Conservation (phyloP, 2,329 filamentous ascomycete genomes). For the Monilinia aucupariae region DNA sequence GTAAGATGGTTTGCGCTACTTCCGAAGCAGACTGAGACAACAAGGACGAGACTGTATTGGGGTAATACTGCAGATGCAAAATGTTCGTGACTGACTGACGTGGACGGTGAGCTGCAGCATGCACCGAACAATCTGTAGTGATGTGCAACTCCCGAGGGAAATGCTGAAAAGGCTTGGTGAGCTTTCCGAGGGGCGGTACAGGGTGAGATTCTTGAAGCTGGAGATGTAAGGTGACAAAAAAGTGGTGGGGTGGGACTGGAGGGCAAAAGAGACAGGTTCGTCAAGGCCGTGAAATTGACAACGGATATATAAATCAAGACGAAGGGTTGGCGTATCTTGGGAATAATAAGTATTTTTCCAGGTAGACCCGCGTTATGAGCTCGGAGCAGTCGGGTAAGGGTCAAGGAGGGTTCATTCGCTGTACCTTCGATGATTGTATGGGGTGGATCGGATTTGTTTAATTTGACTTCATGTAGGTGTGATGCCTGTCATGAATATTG, state of each 20-base stretch:
- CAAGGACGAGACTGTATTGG: slow-evolving; percentile 27
- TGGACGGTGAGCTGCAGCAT: slow-evolving; percentile 28
- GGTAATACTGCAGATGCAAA: slow-evolving; percentile 33
- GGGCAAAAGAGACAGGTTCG: slow-evolving; percentile 2
- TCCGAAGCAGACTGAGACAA: slow-evolving; percentile 25
- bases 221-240: slow-evolving; percentile 2
- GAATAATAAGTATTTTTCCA: slow-evolving; percentile 7
- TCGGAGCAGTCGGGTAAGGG: slow-evolving; percentile 10
- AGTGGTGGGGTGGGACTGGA: slow-evolving; percentile 10
- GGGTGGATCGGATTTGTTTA: slow-evolving; percentile 9
- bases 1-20: slow-evolving; percentile 21
- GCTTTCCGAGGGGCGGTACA: slow-evolving; percentile 11
- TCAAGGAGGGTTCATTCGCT: slow-evolving; percentile 4
- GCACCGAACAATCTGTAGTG: slow-evolving; percentile 19
- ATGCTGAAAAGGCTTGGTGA: slow-evolving; percentile 10
- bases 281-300: slow-evolving; percentile 5
- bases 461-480: slow-evolving; percentile 10
- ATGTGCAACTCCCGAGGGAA: slow-evolving; percentile 26
- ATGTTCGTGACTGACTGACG: slow-evolving; percentile 29
- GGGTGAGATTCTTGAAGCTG: slow-evolving; percentile 11
- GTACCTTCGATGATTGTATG: slow-evolving; percentile 4
- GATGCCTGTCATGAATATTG: slow-evolving; percentile 6
- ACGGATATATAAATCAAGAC: slow-evolving; percentile 13
- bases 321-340: slow-evolving; percentile 7
- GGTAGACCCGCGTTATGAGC: not conserved